Conservation (phyloP, 164 flowering plant species). For the Tinospora cordifolia region DNA sequence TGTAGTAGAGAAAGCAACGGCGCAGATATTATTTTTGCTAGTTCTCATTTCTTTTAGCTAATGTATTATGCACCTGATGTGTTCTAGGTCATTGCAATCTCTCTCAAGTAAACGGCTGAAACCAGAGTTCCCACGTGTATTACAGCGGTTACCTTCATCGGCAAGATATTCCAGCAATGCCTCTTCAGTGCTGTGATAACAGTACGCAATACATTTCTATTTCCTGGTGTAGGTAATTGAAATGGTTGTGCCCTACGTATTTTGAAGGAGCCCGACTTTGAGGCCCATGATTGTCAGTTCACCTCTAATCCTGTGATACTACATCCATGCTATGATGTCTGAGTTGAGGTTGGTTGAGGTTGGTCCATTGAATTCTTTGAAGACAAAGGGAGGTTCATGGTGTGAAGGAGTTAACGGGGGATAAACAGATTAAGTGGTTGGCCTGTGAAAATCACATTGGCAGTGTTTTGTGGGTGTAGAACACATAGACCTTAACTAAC, state of each 20-base stretch:
- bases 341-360: background rate
- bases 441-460: background rate
- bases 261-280: slow-evolving; percentile 3
- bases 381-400: background rate
- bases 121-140: slow-evolving; percentile 43
- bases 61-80: background rate
- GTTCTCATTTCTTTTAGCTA: background rate
- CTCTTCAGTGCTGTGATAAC: slow-evolving; percentile 48
- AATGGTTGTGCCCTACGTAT: background rate
- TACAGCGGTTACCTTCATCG: slow-evolving; percentile 56
- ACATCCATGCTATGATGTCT: background rate
- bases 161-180: slow-evolving; percentile 58
- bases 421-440: background rate
- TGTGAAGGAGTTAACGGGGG: background rate
- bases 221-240: slow-evolving; percentile 14
- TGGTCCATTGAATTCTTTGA: slow-evolving; percentile 2
- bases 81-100: slow-evolving; percentile 50
- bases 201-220: slow-evolving; percentile 4
- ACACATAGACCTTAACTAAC: background rate
- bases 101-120: slow-evolving; percentile 53
- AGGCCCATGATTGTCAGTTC: slow-evolving; percentile 4
- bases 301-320: slow-evolving; percentile 1
- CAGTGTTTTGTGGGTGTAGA: background rate
- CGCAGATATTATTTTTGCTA: background rate
- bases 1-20: background rate